Conservation (phyloP, 306 rosid species). For the Trichosanthes truncata region DNA sequence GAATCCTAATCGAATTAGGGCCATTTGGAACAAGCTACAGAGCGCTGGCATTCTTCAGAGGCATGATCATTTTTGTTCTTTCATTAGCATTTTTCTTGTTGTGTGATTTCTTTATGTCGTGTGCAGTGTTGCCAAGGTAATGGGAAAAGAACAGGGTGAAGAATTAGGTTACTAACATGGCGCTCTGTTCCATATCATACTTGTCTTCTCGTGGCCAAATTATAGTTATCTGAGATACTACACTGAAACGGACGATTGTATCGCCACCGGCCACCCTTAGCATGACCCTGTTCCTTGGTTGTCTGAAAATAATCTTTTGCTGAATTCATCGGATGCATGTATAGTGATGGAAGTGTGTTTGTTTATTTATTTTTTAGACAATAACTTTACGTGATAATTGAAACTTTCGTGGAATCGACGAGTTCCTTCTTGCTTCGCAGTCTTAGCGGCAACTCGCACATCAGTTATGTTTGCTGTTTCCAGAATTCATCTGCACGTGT, state of each 20-base stretch:
- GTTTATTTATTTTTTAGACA: background rate
- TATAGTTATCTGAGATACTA: background rate
- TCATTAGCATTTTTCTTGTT: background rate
- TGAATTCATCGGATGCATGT: background rate
- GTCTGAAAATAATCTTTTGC: background rate
- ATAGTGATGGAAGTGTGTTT: background rate
- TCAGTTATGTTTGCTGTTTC: background rate
- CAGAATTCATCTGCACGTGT: background rate
- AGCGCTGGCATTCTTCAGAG: slow-evolving; percentile 42
- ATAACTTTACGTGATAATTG: background rate
- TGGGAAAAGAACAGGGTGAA: background rate
- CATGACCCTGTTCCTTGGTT: background rate
- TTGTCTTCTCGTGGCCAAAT: background rate
- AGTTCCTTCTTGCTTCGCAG: background rate
- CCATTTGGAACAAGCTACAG: slow-evolving; percentile 66
- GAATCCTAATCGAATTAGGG: slow-evolving; percentile 56
- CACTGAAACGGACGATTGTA: background rate
- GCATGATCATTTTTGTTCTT: slow-evolving; percentile 14
- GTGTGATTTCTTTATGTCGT: background rate
- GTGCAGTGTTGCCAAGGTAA: background rate
- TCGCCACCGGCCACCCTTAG: background rate
- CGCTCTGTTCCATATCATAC: background rate
- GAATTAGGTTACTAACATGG: background rate
- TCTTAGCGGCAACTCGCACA: background rate
- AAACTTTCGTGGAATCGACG: background rate